These are phyloP conservation scores for Effrenium voratum DNA, from an alignment of 73 alveolate genomes.

Conservation along the genomic window DNA sequence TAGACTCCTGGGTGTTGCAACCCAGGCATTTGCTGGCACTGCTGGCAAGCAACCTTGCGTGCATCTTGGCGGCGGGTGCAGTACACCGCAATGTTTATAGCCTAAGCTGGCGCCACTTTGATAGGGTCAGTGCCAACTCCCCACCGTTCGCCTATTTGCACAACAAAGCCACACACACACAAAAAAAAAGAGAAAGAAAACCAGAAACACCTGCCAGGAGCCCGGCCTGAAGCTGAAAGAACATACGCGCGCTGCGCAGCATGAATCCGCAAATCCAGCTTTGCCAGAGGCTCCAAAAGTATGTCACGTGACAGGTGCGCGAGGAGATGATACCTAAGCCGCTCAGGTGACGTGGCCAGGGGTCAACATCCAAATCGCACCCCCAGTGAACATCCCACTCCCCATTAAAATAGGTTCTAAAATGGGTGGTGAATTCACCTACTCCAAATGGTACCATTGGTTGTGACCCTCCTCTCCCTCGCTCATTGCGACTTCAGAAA, in stretches of 20 bases:
- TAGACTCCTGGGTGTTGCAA: constrained; percentile 38
- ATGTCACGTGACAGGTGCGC: constrained; percentile 83
- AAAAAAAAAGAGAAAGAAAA: too few species aligned
- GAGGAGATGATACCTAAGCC: constrained; percentile 55
- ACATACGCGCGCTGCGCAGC: constrained; percentile 45
- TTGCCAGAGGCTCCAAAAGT: constrained; percentile 91
- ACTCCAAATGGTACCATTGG: too few species aligned
- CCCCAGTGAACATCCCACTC: background rate
- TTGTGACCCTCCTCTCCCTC: too few species aligned
- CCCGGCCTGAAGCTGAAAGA: constrained; percentile 55
- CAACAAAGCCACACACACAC: too few species aligned
- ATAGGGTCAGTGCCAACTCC: too few species aligned
- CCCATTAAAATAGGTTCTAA: too few species aligned
- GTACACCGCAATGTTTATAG: too few species aligned
- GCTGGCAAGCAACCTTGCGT: background rate
- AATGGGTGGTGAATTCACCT: too few species aligned
- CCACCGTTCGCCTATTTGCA: too few species aligned
- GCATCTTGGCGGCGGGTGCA: too few species aligned
- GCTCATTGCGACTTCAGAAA: too few species aligned
- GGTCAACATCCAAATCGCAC: background rate
- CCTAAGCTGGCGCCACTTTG: too few species aligned
- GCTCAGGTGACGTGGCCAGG: background rate
- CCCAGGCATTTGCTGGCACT: background rate
- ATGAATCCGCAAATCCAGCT: constrained; percentile 85
- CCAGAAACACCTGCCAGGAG: background rate